Evolutionary conservation across 2,329 filamentous ascomycete species (phyloP).

Genomic region (Daldinia sp.): DNA sequence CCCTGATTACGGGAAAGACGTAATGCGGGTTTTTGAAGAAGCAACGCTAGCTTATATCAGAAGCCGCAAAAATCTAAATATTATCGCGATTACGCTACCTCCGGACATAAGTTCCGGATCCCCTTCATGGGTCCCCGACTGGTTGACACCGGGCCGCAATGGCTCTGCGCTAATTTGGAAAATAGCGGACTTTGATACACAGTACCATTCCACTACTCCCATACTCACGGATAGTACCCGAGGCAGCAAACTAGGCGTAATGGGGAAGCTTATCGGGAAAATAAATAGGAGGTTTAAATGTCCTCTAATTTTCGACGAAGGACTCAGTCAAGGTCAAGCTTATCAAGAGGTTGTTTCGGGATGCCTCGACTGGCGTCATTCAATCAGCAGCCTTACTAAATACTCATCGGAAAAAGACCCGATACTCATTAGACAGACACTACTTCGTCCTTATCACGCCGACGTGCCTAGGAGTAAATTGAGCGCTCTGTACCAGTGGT

Average conservation of each 20-base stretch:
- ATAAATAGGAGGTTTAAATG: not conserved
- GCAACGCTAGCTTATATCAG: constrained; percentile 3
- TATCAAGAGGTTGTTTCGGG: not conserved
- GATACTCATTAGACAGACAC: not conserved
- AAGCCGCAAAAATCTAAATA: constrained; percentile 1
- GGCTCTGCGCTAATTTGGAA: constrained; percentile 4
- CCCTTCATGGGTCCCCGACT: constrained; percentile 1
- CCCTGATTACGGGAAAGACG: not conserved
- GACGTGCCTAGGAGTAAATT: not conserved
- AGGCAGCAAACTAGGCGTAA: not conserved
- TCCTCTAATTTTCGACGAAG: not conserved
- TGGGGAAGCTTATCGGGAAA: not conserved
- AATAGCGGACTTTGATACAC: not conserved
- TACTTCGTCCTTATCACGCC: constrained; percentile 2
- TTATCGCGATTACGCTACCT: not conserved
- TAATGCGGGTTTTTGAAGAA: not conserved
- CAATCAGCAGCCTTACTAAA: not conserved
- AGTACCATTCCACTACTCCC: not conserved
- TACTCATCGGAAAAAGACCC: not conserved
- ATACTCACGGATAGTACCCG: not conserved
- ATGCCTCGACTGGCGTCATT: not conserved
- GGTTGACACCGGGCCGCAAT: not conserved
- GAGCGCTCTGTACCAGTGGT: not conserved
- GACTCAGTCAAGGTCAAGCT: not conserved
- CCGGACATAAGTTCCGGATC: not conserved